These are phyloP conservation scores for Cladosporium sp. DNA, from an alignment of 2,329 filamentous ascomycete genomes.

Conservation along the genomic window DNA sequence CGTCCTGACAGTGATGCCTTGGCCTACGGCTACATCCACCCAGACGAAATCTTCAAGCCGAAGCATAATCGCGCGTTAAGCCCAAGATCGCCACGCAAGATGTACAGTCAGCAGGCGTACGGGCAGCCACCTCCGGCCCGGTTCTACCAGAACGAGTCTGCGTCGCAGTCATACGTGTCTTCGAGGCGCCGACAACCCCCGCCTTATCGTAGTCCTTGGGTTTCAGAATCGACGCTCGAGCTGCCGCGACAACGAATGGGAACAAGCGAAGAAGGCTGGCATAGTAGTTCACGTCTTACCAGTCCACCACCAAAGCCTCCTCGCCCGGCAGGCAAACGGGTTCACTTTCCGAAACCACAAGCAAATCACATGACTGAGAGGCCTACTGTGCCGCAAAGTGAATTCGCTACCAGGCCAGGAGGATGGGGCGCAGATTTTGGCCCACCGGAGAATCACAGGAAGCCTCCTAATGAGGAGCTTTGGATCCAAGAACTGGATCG, in stretches of 20 bases:
- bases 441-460: neutral
- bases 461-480: neutral
- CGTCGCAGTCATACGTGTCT: conserved; percentile 1
- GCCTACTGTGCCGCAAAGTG: neutral
- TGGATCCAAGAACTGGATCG: conserved; percentile 8
- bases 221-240: neutral
- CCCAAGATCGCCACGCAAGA: neutral
- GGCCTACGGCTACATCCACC: conserved; percentile 8
- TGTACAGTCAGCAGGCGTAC: conserved; percentile 3
- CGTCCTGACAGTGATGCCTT: conserved; percentile 2
- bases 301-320: neutral
- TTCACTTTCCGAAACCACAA: neutral
- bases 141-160: conserved; percentile 5
- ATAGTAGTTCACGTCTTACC: neutral
- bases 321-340: neutral
- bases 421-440: neutral
- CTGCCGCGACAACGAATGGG: neutral
- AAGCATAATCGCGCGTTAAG: conserved; percentile 1
- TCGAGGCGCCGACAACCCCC: neutral
- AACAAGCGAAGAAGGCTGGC: neutral
- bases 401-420: neutral
- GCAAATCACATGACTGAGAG: neutral
- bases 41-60: neutral
- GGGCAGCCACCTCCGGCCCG: neutral
- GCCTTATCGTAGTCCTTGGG: neutral